These are phyloP conservation scores for Chaetomium sp. DNA, from an alignment of 2,329 filamentous ascomycete species.

Conservation along the genomic window DNA sequence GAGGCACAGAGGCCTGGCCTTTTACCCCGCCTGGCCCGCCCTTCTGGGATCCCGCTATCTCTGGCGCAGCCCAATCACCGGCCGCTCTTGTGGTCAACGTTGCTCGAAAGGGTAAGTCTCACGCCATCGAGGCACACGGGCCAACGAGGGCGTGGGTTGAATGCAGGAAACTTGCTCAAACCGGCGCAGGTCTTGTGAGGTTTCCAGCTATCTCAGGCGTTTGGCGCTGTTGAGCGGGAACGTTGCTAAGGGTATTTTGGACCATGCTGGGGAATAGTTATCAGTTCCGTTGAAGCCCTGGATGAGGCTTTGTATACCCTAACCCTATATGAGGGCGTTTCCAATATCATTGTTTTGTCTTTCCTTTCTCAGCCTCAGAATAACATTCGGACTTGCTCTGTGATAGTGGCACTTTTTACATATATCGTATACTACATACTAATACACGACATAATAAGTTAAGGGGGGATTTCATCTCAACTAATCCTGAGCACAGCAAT, in stretches of 20 bases:
- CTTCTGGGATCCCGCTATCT: neutral
- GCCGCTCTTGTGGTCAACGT: no score
- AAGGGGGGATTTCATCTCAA: no score
- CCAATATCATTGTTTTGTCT: no score
- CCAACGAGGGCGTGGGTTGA: neutral
- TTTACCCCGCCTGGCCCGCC: neutral
- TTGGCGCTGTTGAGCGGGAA: neutral
- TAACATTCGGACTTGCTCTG: no score
- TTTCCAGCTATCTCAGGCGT: neutral
- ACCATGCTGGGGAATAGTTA: neutral
- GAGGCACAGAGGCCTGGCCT: neutral
- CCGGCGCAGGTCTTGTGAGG: constrained; percentile 37
- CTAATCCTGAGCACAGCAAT: no score
- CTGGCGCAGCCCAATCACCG: constrained; percentile 2
- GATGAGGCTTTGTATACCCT: no score
- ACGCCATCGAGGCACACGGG: neutral
- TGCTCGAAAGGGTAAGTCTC: constrained; percentile 13
- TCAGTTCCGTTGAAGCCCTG: no score
- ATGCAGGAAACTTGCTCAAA: constrained; percentile 48
- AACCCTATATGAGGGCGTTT: no score
- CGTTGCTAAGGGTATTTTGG: neutral
- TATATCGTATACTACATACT: no score
- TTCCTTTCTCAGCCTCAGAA: no score
- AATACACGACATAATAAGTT: no score
- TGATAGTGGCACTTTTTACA: no score